Evolutionary conservation across 805 yeast genomes (phyloP), one percentile per base, ranked within the genome.

Genomic region (Candida xiaguanensis): DNA sequence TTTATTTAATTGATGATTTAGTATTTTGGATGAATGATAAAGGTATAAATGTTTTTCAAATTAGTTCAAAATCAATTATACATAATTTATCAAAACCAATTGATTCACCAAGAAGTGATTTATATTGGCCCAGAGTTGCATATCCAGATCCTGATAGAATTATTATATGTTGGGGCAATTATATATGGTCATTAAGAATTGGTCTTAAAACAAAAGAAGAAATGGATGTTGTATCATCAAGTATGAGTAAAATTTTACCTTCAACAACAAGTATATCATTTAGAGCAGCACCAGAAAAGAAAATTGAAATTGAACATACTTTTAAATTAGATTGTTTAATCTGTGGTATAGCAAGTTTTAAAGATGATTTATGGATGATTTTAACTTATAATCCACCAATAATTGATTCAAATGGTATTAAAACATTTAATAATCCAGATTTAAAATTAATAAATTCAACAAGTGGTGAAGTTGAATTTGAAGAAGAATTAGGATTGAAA

Each of bases 11-110:
- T 2, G 84, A 80, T 37, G 85, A 81, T 44, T 57, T 88, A 12
- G 49, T 89, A 1, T 50, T 91, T 3, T 89, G 96, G 95, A 78
- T 89, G 70, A 85, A 84, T 53, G 95, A 87, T 45, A 62, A 65
- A 11, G 98, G 97, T 0, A 79, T 91, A 15, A 71, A 80, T 1
- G 65, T 87, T 15, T 82, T 74, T 49, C 86, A 85, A 50, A 65
- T 77, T 4, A 52, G 74, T 2, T 62, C 82, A 1, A 71, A 72
- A 34, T 61, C 69, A 5, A 55, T 70, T 7, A 61, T 90, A 3
- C 56, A 71, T 17, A 69, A 67, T 16, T 72, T 86, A 7, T 69
- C 76, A 3, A 68, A 80, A 31, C 89, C 93, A 0, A 55, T 60
- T 12, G 74, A 70, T 29, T 65, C 62, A 50, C 81, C 69, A 4